Evolutionary conservation across 1,139 yeast species (phyloP).

Genomic region (Candida sp.): DNA sequence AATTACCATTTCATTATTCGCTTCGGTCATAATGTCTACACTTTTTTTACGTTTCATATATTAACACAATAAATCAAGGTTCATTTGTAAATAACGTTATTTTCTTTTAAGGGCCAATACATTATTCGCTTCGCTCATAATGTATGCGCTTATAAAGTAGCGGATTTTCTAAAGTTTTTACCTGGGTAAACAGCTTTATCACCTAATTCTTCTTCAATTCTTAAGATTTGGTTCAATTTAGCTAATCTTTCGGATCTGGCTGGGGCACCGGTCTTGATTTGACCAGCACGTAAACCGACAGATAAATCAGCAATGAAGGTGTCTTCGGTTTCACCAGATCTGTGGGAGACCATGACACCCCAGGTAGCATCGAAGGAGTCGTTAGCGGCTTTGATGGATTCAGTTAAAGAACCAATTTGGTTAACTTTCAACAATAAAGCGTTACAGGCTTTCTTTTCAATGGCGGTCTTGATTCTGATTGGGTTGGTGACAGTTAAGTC

Average conservation of each 20-base stretch:
- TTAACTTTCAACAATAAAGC: conserved; percentile 93
- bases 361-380: conserved; percentile 89
- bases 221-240: conserved; percentile 92
- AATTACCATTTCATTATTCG: no score
- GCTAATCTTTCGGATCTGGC: conserved; percentile 99
- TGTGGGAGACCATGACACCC: conserved; percentile 98
- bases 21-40: no score
- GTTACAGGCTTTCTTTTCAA: conserved; percentile 90
- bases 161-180: conserved; percentile 66
- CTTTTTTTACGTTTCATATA: no score
- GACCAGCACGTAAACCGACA: conserved; percentile 97
- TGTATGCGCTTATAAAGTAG: conserved; percentile 20
- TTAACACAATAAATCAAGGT: no score
- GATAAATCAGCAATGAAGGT: conserved; percentile 95
- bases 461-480: conserved; percentile 86
- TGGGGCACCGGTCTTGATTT: conserved; percentile 99
- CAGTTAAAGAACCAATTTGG: conserved; percentile 90
- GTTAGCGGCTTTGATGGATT: conserved; percentile 90
- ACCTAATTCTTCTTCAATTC: conserved; percentile 97
- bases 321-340: conserved; percentile 99
- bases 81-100: no score
- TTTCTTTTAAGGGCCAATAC: no score
- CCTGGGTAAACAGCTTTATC: conserved; percentile 96
- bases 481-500: conserved; percentile 99
- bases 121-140: no score